A percentile compares a stretch with the other conserved stretches of the same genome.
Evolutionary conservation across 805 yeast genomes (phyloP).

Genomic region (Candida broadrunensis): DNA sequence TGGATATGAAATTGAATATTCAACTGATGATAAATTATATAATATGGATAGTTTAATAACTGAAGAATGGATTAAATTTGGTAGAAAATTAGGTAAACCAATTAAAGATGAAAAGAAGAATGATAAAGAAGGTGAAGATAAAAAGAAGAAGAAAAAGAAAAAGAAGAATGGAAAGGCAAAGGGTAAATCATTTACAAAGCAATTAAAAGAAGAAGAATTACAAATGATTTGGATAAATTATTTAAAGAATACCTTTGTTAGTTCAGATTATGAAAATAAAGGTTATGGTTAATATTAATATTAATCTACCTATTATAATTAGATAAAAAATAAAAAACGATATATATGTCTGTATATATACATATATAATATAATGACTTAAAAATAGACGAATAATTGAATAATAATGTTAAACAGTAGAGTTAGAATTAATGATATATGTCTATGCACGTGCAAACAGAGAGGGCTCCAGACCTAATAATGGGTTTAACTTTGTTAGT

Average conservation of each 20-base stretch:
- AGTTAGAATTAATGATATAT: too few species aligned
- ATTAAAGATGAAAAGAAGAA: slow-evolving; percentile 11
- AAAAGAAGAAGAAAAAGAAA: slow-evolving; percentile 5
- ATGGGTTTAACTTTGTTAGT: neutral
- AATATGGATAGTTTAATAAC: slow-evolving; percentile 55
- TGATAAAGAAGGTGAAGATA: slow-evolving; percentile 5
- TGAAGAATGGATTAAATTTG: slow-evolving; percentile 59
- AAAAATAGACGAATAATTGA: too few species aligned
- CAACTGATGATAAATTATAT: slow-evolving; percentile 61
- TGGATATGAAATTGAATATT: slow-evolving; percentile 62
- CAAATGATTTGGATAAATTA: slow-evolving; percentile 56
- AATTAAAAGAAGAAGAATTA: slow-evolving; percentile 13
- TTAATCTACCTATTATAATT: too few species aligned
- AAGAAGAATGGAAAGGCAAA: slow-evolving; percentile 21
- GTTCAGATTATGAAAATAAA: slow-evolving; percentile 60
- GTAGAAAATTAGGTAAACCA: slow-evolving; percentile 50
- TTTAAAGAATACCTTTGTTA: slow-evolving; percentile 58
- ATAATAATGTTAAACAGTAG: too few species aligned
- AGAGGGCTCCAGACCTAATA: neutral
- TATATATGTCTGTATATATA: too few species aligned
- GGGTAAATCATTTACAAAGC: slow-evolving; percentile 7
- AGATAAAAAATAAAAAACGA: too few species aligned
- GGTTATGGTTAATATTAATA: slow-evolving; percentile 29
- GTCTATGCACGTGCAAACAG: neutral
- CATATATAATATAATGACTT: too few species aligned